Percentiles rank a stretch among this genome's conserved stretches.
These are phyloP conservation scores for Trichosporon sp. DNA, from an alignment of 1,284 basidiomycete species.

Conservation along the genomic window DNA sequence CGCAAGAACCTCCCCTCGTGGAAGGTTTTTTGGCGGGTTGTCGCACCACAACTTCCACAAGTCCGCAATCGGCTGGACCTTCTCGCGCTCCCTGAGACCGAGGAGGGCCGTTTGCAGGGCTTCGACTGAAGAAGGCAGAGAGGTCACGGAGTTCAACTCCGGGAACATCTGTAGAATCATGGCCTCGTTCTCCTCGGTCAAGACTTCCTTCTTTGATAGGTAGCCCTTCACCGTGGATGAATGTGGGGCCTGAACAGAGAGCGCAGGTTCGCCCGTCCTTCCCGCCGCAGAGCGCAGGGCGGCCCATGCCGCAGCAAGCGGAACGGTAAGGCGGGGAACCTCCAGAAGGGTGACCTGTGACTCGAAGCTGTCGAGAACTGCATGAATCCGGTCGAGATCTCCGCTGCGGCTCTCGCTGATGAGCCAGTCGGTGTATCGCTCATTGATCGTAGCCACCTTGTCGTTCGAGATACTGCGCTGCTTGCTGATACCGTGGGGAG, in stretches of 20 bases:
- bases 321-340: conserved; percentile 17
- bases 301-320: conserved; percentile 27
- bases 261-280: not conserved
- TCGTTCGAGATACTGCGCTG: conserved; percentile 9
- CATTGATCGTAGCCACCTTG: conserved; percentile 13
- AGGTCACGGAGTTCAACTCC: not conserved
- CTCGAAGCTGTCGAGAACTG: conserved; percentile 23
- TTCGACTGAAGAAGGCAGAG: not conserved
- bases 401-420: conserved; percentile 17
- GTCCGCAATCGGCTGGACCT: not conserved
- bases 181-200: not conserved
- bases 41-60: conserved; percentile 12
- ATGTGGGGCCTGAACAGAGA: conserved; percentile 18
- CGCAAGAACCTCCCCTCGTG: conserved; percentile 16
- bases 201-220: not conserved
- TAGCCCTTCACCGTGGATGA: conserved; percentile 9
- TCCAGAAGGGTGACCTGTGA: conserved; percentile 23
- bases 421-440: conserved; percentile 28
- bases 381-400: not conserved
- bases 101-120: not conserved
- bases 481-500: conserved; percentile 8
- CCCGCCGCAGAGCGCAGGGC: conserved; percentile 23
- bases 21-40: not conserved
- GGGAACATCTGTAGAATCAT: not conserved
- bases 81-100: conserved; percentile 7